These are phyloP conservation scores for Diaporthe sp. DNA, from an alignment of 2,329 filamentous ascomycete species.

Conservation along the genomic window DNA sequence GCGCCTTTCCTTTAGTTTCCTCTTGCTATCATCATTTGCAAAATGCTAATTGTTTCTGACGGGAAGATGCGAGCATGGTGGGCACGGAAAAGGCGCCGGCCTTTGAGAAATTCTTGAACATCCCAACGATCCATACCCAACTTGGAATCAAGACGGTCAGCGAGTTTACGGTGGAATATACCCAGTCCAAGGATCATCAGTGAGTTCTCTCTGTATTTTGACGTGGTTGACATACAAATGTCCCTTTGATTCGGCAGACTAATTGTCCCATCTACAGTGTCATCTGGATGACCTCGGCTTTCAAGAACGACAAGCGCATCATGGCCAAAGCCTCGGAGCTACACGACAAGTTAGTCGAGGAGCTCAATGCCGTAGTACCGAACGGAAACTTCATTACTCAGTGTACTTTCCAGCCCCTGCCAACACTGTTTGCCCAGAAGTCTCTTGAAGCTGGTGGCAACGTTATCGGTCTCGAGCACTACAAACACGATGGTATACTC, in stretches of 20 bases:
- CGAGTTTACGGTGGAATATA: slow-evolving; percentile 16
- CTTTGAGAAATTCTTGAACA: neutral
- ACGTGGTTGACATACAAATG: too few species aligned
- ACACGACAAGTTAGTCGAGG: slow-evolving; percentile 46
- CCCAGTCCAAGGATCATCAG: slow-evolving; percentile 10
- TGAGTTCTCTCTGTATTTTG: neutral
- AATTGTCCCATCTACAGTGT: slow-evolving; percentile 42
- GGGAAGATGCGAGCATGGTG: slow-evolving; percentile 13
- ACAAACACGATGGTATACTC: slow-evolving; percentile 40
- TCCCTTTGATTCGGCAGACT: neutral
- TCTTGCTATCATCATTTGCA: neutral
- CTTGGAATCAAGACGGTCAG: slow-evolving; percentile 11
- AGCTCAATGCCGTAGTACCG: slow-evolving; percentile 39
- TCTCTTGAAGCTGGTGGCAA: slow-evolving; percentile 41
- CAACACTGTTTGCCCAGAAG: slow-evolving; percentile 30
- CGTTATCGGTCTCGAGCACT: slow-evolving; percentile 42
- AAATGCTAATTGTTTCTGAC: neutral
- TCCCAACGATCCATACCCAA: neutral
- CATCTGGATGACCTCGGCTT: slow-evolving; percentile 51
- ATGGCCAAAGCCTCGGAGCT: slow-evolving; percentile 50
- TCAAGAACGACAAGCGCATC: slow-evolving; percentile 53
- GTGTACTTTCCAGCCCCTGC: slow-evolving; percentile 45
- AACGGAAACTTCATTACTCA: slow-evolving; percentile 43
- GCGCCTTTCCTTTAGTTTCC: too few species aligned
- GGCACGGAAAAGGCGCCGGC: neutral